These are phyloP conservation scores for Tricholomella constricta DNA, from an alignment of 768 basidiomycete genomes.

Conservation along the genomic window DNA sequence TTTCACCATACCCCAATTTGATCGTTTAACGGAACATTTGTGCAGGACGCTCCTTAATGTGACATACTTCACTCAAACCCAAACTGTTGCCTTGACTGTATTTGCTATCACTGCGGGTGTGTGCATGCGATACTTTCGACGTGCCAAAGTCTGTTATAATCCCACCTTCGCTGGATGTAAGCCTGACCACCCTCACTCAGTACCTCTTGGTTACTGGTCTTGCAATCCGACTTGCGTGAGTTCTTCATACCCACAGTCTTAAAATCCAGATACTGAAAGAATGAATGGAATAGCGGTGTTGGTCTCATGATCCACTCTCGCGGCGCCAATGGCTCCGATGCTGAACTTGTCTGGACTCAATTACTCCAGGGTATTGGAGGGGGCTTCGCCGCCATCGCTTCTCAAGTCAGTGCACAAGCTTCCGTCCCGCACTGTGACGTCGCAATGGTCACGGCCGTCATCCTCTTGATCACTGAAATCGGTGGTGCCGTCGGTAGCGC, in stretches of 20 bases:
- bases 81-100: conserved; percentile 60
- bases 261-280: background rate
- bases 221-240: conserved; percentile 53
- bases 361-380: conserved; percentile 76
- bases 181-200: conserved; percentile 21
- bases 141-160: conserved; percentile 49
- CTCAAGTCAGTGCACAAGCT: conserved; percentile 66
- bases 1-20: background rate
- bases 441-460: conserved; percentile 66
- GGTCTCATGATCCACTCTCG: conserved; percentile 72
- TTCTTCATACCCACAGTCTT: background rate
- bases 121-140: conserved; percentile 51
- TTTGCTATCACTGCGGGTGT: conserved; percentile 65
- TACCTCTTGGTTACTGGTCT: conserved; percentile 58
- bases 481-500: conserved; percentile 69
- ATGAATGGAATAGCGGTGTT: conserved; percentile 45
- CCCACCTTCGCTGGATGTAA: background rate
- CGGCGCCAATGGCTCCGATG: conserved; percentile 55
- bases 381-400: conserved; percentile 60
- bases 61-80: conserved; percentile 66
- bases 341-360: conserved; percentile 65
- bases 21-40: background rate
- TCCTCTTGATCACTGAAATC: conserved; percentile 69
- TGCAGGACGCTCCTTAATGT: conserved; percentile 54
- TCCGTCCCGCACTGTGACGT: conserved; percentile 65